phyloP scores from a whole-genome alignment of 176 grass and related monocot species.

The Hordeum marinum region DNA sequence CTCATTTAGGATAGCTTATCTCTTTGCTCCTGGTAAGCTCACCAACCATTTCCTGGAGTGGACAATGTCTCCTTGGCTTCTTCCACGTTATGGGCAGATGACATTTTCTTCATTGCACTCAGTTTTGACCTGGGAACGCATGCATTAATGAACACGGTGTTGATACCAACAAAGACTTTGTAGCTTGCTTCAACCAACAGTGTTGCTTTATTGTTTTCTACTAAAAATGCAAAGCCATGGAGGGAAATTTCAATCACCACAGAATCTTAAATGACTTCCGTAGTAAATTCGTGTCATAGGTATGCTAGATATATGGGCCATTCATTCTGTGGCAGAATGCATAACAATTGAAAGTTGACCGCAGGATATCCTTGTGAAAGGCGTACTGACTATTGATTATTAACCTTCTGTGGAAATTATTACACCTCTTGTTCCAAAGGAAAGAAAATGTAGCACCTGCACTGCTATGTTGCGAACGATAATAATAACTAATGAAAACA shows the following conservation, averaged over 20 bases:
- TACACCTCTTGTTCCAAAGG: neutral
- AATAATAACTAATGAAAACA: neutral
- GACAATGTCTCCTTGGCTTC: constrained; percentile 16
- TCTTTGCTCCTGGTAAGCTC: neutral
- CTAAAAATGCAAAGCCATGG: neutral
- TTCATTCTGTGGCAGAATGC: neutral
- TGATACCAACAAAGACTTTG: neutral
- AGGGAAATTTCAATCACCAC: neutral
- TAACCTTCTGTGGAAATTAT: neutral
- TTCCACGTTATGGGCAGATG: constrained; percentile 3
- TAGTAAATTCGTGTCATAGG: neutral
- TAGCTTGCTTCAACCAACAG: neutral
- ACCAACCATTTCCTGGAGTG: neutral
- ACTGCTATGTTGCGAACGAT: neutral
- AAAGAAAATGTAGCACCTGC: neutral
- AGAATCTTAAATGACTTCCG: neutral
- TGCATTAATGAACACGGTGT: constrained; percentile 1
- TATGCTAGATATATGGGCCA: neutral
- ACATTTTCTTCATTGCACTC: neutral
- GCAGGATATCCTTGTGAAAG: constrained; percentile 7
- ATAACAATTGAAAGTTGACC: neutral
- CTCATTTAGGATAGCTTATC: neutral
- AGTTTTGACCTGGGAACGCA: constrained; percentile 24
- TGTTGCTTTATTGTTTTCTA: constrained; percentile 19
- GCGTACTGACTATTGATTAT: neutral